Conservation (phyloP, 2,329 filamentous ascomycete genomes). For the Exophiala phaeomuriformis region DNA sequence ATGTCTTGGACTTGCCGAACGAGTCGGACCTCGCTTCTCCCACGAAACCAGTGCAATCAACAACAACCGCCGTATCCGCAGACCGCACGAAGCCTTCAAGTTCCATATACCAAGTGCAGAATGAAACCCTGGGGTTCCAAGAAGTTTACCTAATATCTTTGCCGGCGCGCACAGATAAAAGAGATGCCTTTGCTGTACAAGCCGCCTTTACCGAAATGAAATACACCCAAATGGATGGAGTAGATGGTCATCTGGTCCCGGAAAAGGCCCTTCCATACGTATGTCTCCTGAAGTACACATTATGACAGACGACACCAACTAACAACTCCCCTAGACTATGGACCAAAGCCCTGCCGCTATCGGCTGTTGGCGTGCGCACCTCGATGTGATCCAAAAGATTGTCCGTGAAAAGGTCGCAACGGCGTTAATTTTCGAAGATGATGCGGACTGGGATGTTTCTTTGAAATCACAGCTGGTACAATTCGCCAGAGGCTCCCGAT, state of each 20-base stretch:
- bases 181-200: constrained; percentile 43
- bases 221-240: constrained; percentile 21
- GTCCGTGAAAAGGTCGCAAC: constrained; percentile 42
- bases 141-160: constrained; percentile 44
- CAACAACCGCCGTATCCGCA: neutral
- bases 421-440: constrained; percentile 51
- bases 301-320: neutral
- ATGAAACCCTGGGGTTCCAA: constrained; percentile 28
- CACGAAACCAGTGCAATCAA: no score
- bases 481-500: constrained; percentile 31
- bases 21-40: no score
- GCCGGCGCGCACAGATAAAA: constrained; percentile 44
- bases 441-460: constrained; percentile 51
- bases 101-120: constrained; percentile 9
- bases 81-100: neutral
- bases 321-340: constrained; percentile 18
- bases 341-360: constrained; percentile 14
- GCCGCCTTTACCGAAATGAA: constrained; percentile 34
- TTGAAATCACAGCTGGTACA: constrained; percentile 44
- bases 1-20: neutral
- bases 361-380: constrained; percentile 36
- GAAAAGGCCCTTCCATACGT: constrained; percentile 23
- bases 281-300: neutral
- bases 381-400: constrained; percentile 36
- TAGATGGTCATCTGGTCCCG: constrained; percentile 17